Percentiles rank a stretch among this genome's conserved stretches.
phyloP scores from a whole-genome alignment of 2,329 filamentous ascomycete genomes.

The Talaromyces sp. region DNA sequence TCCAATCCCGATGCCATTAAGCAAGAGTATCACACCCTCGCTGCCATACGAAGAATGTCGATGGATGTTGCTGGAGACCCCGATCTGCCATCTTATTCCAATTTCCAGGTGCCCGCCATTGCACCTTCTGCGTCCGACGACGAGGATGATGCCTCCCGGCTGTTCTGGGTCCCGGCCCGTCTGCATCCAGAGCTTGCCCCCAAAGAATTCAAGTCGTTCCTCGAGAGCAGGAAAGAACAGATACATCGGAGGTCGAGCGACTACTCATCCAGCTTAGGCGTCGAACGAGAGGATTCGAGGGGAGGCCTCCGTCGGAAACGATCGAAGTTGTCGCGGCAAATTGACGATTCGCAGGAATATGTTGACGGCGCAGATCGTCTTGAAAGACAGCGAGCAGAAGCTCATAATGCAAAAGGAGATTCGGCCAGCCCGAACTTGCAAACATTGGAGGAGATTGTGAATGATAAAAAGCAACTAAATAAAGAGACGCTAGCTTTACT shows the following conservation, averaged over 20 bases:
- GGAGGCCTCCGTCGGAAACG: constrained; percentile 77
- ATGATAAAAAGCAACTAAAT: constrained; percentile 61
- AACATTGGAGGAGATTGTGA: constrained; percentile 75
- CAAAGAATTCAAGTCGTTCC: constrained; percentile 92
- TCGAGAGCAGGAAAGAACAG: constrained; percentile 87
- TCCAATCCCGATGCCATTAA: constrained; percentile 85
- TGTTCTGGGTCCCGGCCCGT: constrained; percentile 94
- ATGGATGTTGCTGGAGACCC: constrained; percentile 79
- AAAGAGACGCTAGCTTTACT: constrained; percentile 61
- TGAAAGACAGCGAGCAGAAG: constrained; percentile 67
- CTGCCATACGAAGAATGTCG: constrained; percentile 85
- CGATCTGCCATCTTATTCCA: constrained; percentile 45
- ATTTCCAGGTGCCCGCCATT: constrained; percentile 40
- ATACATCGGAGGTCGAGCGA: constrained; percentile 82
- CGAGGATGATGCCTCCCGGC: constrained; percentile 79
- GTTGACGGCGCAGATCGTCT: constrained; percentile 79
- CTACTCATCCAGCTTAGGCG: constrained; percentile 53
- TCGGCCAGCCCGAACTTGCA: constrained; percentile 62
- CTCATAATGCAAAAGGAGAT: constrained; percentile 49
- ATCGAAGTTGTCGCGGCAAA: constrained; percentile 90
- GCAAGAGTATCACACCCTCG: constrained; percentile 87
- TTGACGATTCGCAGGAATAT: constrained; percentile 73
- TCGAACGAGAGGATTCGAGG: constrained; percentile 53
- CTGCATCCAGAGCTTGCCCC: constrained; percentile 93
- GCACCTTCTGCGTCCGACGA: constrained; percentile 53